A percentile compares a stretch with the other conserved stretches of the same genome.
These are phyloP conservation scores for Fonsecaea erecta DNA, from an alignment of 2,329 filamentous ascomycete species.

Conservation along the genomic window DNA sequence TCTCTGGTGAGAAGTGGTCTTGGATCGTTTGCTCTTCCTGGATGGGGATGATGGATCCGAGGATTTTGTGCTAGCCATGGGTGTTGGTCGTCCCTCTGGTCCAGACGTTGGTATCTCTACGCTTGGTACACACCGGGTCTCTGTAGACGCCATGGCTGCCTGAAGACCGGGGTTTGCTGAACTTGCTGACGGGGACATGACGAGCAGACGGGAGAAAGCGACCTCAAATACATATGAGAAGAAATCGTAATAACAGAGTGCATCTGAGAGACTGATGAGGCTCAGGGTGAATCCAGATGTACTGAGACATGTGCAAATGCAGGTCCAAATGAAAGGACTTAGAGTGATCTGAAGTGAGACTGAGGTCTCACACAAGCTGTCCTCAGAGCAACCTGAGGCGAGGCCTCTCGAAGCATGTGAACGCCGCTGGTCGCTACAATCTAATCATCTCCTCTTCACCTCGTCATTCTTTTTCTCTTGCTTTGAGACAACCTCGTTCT, in stretches of 20 bases:
- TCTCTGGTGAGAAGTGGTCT: background rate
- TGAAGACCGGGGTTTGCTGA: background rate
- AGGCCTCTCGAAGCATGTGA: background rate
- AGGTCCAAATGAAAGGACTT: no score
- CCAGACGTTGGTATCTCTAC: background rate
- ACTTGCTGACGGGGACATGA: background rate
- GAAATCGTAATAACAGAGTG: background rate
- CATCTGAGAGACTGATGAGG: background rate
- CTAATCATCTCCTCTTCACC: background rate
- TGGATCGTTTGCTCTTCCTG: background rate
- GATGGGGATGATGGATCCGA: background rate
- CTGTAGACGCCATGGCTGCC: background rate
- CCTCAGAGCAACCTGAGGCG: background rate
- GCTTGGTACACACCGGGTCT: no score
- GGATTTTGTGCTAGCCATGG: background rate
- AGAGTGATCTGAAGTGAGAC: no score
- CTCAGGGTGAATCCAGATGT: background rate
- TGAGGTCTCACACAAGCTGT: no score
- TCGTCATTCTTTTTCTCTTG: background rate
- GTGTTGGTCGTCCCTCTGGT: background rate
- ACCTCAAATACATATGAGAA: background rate
- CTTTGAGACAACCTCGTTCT: background rate
- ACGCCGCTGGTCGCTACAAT: background rate
- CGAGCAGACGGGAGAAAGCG: background rate
- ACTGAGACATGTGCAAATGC: background rate